These are phyloP conservation scores for Geotrichum reessii DNA, from an alignment of 1,139 yeast species.

Conservation along the genomic window DNA sequence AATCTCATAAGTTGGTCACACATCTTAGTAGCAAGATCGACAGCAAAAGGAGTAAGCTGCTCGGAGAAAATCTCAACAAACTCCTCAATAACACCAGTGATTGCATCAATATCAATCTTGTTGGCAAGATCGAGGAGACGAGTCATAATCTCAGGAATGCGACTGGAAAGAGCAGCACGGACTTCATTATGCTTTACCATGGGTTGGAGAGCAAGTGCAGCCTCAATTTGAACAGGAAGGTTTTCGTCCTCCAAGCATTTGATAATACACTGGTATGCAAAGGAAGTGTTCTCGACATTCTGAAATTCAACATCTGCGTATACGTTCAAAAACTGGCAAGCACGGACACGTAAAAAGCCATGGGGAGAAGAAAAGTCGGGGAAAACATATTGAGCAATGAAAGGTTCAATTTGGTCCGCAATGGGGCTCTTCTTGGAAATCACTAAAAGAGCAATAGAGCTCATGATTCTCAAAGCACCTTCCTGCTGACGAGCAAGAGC, in stretches of 20 bases:
- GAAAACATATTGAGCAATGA: slow-evolving; percentile 57
- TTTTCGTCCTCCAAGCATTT: slow-evolving; percentile 50
- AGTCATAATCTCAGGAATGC: slow-evolving; percentile 79
- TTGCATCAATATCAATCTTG: slow-evolving; percentile 79
- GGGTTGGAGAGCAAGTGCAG: slow-evolving; percentile 81
- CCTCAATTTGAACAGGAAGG: slow-evolving; percentile 77
- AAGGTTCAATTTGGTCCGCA: slow-evolving; percentile 59
- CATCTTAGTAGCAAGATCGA: slow-evolving; percentile 73
- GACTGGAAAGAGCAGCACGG: slow-evolving; percentile 57
- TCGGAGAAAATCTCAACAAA: slow-evolving; percentile 85
- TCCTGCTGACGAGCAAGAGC: slow-evolving; percentile 68
- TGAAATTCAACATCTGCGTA: slow-evolving; percentile 61
- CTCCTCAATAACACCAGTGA: slow-evolving; percentile 91
- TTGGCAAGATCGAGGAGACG: slow-evolving; percentile 68
- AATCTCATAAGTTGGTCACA: slow-evolving; percentile 75
- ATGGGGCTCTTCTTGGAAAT: slow-evolving; percentile 54
- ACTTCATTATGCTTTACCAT: slow-evolving; percentile 62
- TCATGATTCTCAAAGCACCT: slow-evolving; percentile 73
- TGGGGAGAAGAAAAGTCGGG: slow-evolving; percentile 63
- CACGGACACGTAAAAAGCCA: slow-evolving; percentile 77
- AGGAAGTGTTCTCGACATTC: slow-evolving; percentile 46
- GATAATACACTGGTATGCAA: slow-evolving; percentile 63
- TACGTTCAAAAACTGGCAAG: slow-evolving; percentile 70
- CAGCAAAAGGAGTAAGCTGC: slow-evolving; percentile 90
- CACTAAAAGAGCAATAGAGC: slow-evolving; percentile 61